Evolutionary conservation across 257 asterid genomes (phyloP).

Genomic region (Solanum megistacrolobum): DNA sequence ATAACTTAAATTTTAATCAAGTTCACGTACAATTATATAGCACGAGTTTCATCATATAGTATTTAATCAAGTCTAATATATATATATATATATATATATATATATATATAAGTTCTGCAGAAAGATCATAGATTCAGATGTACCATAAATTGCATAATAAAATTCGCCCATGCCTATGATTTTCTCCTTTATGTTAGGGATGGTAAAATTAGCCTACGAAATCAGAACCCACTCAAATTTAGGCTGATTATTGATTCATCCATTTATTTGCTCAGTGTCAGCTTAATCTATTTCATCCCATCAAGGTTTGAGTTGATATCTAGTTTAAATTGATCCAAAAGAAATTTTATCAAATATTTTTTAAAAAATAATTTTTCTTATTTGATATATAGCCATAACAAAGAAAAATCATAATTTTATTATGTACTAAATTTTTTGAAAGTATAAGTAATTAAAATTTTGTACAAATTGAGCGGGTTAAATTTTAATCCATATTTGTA

Average conservation of each 20-base stretch:
- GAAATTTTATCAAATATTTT: not conserved
- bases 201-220: not conserved
- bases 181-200: not conserved
- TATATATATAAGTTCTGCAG: not conserved
- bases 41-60: too few relatives aligned
- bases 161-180: not conserved
- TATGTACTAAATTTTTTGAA: not conserved
- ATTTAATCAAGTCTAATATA: too few relatives aligned
- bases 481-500: too few relatives aligned
- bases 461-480: not conserved
- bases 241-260: not conserved
- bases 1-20: not conserved
- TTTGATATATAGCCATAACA: not conserved
- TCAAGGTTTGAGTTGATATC: not conserved
- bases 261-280: too few relatives aligned
- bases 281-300: not conserved
- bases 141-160: not conserved
- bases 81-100: too few relatives aligned
- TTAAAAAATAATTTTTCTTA: not conserved
- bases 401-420: too few relatives aligned
- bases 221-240: not conserved
- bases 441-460: not conserved
- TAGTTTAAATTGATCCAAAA: too few relatives aligned
- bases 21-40: not conserved
- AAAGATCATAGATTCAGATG: not conserved